phyloP scores from a whole-genome alignment of 2,329 filamentous ascomycete species.

The Aspergillus sp. region DNA sequence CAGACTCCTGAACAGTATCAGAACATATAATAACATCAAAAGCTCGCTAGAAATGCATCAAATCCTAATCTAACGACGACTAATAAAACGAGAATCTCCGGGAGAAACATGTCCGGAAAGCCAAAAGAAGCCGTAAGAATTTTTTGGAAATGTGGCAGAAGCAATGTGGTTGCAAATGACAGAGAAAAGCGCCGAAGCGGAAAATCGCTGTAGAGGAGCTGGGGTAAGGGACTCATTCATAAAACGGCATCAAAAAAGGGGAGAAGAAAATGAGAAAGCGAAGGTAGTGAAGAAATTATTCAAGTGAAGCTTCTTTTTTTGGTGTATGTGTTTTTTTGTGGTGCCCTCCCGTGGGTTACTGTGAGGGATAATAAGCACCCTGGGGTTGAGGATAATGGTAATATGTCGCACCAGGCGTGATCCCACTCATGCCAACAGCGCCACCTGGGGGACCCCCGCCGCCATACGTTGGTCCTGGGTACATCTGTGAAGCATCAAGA shows the following conservation, averaged over 20 bases:
- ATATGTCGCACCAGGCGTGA: constrained; percentile 62
- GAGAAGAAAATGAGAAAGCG: constrained; percentile 11
- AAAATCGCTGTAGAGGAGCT: constrained; percentile 7
- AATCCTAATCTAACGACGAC: constrained; percentile 25
- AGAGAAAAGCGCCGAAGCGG: constrained; percentile 21
- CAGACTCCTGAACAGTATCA: constrained; percentile 6
- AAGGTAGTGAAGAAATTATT: constrained; percentile 12
- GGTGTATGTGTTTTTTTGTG: background rate
- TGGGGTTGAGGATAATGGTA: constrained; percentile 56
- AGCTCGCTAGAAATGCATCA: constrained; percentile 27
- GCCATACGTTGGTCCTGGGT: constrained; percentile 49
- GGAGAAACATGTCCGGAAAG: constrained; percentile 11
- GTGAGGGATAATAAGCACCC: constrained; percentile 62
- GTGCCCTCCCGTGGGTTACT: constrained; percentile 14
- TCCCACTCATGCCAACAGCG: constrained; percentile 71
- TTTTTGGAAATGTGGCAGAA: constrained; percentile 6
- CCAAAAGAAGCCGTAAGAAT: constrained; percentile 7
- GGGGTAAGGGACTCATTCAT: constrained; percentile 9
- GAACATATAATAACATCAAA: constrained; percentile 12
- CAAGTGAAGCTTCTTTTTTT: constrained; percentile 2
- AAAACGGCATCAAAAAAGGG: background rate
- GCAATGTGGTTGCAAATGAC: constrained; percentile 12
- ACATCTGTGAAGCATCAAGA: constrained; percentile 75
- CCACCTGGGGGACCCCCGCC: constrained; percentile 51
- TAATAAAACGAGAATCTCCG: constrained; percentile 10